Evolutionary conservation across 495 filamentous ascomycete species (phyloP), one percentile per base, ranked within the genome.

Genomic region (Aspergillus wentii): DNA sequence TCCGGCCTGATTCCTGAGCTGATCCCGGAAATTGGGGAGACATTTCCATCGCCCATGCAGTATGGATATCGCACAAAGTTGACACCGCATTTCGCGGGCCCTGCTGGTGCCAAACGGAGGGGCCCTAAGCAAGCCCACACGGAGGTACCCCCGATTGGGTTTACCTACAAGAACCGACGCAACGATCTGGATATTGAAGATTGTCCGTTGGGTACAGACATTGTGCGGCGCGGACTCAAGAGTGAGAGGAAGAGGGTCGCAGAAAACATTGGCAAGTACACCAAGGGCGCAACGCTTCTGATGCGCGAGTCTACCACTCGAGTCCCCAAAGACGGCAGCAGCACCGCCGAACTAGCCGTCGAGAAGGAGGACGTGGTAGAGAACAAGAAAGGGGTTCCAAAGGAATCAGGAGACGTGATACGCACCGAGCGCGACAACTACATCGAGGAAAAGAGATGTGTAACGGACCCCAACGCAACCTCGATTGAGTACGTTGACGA

Each of bases 51-150:
- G 17, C 92, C 92, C 1, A 58, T 94, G 44, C 78, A 94, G 58
- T 97, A 94, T 64, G 80, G 81, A 34, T 98, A 98, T 63, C 81
- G 92, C 23, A 98, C 92, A 9, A 98, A 98, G 58, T 71, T 98
- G 23, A 97, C 92, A 4, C 92, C 92, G 1, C 92, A 98, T 60
- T 98, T 96, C 47, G 82, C 92, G 52, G 82, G 73, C 0, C 86
- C 86, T 2, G 59, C 66, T 10, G 65, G 60, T 13, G 65, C 62
- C 13, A 71, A 59, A 51, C 54, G 56, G 46, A 71, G 19, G 33
- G 46, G 37, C 39, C 40, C 17, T 48, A 52, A 16, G 49, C 9
- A 72, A 47, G 52, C 62, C 17, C 54, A 60, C 26, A 62, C 69
- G 41, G 54, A 72, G 37, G 69, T 82, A 3, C 92, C 92, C 0